Conservation (phyloP, 2,329 filamentous ascomycete species). For the Botrytis aclada region DNA sequence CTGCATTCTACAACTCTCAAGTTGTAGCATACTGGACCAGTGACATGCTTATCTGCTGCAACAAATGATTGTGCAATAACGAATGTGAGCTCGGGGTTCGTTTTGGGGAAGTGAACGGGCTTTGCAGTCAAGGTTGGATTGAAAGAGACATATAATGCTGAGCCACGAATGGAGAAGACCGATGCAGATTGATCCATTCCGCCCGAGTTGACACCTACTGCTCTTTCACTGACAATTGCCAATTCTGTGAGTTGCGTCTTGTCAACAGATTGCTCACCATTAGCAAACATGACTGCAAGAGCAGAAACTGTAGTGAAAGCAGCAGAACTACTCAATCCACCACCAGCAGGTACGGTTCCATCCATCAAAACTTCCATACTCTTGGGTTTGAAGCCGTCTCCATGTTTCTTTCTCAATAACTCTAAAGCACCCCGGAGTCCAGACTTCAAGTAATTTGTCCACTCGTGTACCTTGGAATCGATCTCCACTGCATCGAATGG, state of each 20-base stretch:
- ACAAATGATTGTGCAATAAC: constrained; percentile 94
- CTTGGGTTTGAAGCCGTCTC: constrained; percentile 58
- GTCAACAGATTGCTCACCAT: constrained; percentile 73
- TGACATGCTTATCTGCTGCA: constrained; percentile 89
- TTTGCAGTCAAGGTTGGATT: constrained; percentile 71
- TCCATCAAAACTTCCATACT: constrained; percentile 89
- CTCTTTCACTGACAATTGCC: constrained; percentile 89
- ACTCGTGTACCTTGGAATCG: constrained; percentile 81
- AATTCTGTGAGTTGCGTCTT: constrained; percentile 92
- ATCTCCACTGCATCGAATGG: constrained; percentile 68
- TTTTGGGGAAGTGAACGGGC: constrained; percentile 77
- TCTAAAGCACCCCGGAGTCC: constrained; percentile 79
- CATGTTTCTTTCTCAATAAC: constrained; percentile 66
- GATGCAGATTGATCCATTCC: constrained; percentile 98
- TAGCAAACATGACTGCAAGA: constrained; percentile 81
- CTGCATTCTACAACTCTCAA: constrained; percentile 94
- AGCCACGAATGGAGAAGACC: constrained; percentile 83
- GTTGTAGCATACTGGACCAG: constrained; percentile 93
- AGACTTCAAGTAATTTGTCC: constrained; percentile 98
- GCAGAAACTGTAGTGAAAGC: constrained; percentile 91
- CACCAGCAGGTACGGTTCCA: constrained; percentile 87
- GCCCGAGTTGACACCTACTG: constrained; percentile 93
- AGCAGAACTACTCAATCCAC: constrained; percentile 88
- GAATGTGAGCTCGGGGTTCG: constrained; percentile 81
- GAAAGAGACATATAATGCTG: constrained; percentile 88